phyloP scores from a whole-genome alignment of 345 rosid genomes.

The Boechera divaricarpa region DNA sequence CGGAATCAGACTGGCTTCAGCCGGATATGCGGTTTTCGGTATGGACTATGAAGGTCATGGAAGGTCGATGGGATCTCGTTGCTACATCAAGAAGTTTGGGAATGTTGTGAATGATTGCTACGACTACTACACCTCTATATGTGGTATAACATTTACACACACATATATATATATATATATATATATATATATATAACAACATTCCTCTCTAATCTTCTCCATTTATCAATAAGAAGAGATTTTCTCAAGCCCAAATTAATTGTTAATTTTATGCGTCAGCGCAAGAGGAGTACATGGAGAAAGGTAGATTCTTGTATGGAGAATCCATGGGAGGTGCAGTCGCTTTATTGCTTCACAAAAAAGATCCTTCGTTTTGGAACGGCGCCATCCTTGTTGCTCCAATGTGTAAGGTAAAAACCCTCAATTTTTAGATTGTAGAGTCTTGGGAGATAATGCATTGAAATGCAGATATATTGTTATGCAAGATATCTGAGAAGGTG shows the following conservation, averaged over 20 bases:
- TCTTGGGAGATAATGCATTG: background rate
- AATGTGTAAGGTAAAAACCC: slow-evolving; percentile 78
- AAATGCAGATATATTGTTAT: background rate
- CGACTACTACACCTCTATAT: slow-evolving; percentile 76
- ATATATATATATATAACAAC: background rate
- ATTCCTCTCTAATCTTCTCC: background rate
- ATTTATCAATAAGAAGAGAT: background rate
- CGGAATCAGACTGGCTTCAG: slow-evolving; percentile 80
- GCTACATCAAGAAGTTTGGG: slow-evolving; percentile 91
- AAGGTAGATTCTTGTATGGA: slow-evolving; percentile 88
- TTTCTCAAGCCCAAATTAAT: background rate
- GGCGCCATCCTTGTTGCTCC: slow-evolving; percentile 97
- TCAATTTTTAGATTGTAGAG: background rate
- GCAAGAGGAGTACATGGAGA: slow-evolving; percentile 70
- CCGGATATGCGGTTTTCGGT: slow-evolving; percentile 85
- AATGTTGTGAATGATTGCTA: slow-evolving; percentile 79
- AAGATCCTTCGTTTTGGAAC: slow-evolving; percentile 78
- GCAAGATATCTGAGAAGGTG: slow-evolving; percentile 94
- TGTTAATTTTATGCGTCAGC: slow-evolving; percentile 41
- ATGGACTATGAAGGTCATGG: slow-evolving; percentile 98
- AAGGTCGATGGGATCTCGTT: slow-evolving; percentile 83
- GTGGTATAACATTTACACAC: slow-evolving; percentile 48
- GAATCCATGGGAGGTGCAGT: slow-evolving; percentile 99
- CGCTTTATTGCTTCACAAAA: slow-evolving; percentile 76
- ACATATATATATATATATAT: background rate